Base-by-base conservation (phyloP, 1,284 basidiomycete genomes). In the Marasmius tenuissimus region DNA sequence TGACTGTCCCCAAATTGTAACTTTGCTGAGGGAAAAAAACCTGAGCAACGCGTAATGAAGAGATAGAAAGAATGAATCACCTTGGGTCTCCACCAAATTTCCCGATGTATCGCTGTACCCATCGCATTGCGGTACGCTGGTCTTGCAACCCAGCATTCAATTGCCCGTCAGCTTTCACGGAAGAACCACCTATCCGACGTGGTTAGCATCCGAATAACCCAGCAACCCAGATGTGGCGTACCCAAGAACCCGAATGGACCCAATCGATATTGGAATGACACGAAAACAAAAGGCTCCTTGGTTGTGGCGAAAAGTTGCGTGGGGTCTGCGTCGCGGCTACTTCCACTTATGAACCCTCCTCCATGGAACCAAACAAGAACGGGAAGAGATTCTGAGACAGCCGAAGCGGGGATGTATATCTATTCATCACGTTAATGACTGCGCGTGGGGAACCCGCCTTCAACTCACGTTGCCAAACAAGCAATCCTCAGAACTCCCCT, bases 231-330 rank as follows among this genome's bases (percentile, higher is more conserved):
- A 34, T 39, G 12, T 40, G 22, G 27, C 55, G 42, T 49, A 75
- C 78, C 76, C 2, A 80, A 66, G 59, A 78, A 80, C 0, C 78
- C 78, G 52, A 78, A 76, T 54, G 75, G 74, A 10, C 77, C 78
- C 7, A 80, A 65, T 7, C 78, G 71, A 65, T 80, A 80, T 59
- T 76, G 73, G 56, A 80, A 77, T 0, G 78, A 75, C 1, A 73
- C 75, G 57, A 78, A 77, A 5, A 80, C 71, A 57, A 78, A 62
- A n/a, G 74, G 75, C n/a, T 72, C 63, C 5, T 35, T 16, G 12
- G 52, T 18, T 14, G 65, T 59, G 16, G 73, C 3, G 68, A 67
- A 58, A 76, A 64, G 47, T 75, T 66, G 33, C 57, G 48, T 75
- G 67, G 10, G 74, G 70, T 20, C 69, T 63, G 22, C 68, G 40